Base-by-base conservation (phyloP, 228 moss, liverwort and hornwort species). In the Sphagnum fallax region DNA sequence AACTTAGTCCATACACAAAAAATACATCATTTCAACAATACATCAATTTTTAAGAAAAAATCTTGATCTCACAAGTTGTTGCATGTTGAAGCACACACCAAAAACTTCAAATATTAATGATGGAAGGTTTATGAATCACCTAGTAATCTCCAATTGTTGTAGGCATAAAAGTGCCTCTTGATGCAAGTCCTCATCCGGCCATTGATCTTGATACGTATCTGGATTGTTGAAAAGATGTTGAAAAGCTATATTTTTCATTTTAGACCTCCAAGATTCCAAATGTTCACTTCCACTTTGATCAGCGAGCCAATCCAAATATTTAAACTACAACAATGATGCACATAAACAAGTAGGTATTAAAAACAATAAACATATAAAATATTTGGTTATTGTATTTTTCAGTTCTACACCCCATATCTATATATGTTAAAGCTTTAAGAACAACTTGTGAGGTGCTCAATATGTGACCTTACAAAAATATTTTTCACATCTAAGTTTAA, bases 251-350 rank as follows among this genome's bases (percentile, higher is more conserved):
- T 57, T 16, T 16, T 10, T 82, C 0, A 91, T 87, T 67, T 85
- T 71, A 49, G 66, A 63, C 60, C 88, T 85, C 93, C 97, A 97
- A 59, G 69, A 10, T 67, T 91, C 90, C n/a, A 82, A 59, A 60
- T 65, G 69, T 55, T 71, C 79, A 53, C 82, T 81, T 49, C 80
- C 91, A 65, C 83, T 88, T 65, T 87, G 88, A 60, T 81, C 73
- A 48, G 82, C 84, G 64, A 97, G 77, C 90, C 90, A 90, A 51
- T 87, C 79, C 4, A 51, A 47, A 63, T 97, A 93, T 16, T 79
- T 84, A 51, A 6, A 84, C 91, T 93, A 88, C 88, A 81, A 67
- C n/a, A 62, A 51, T 49, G 10, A 8, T 32, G 32, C 32, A 32
- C 32, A 32, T 32, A 32, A 32, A 32, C 32, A 3, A 2, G 2